Conservation (phyloP, 441 rosid species). For the Erodium moschatum region DNA sequence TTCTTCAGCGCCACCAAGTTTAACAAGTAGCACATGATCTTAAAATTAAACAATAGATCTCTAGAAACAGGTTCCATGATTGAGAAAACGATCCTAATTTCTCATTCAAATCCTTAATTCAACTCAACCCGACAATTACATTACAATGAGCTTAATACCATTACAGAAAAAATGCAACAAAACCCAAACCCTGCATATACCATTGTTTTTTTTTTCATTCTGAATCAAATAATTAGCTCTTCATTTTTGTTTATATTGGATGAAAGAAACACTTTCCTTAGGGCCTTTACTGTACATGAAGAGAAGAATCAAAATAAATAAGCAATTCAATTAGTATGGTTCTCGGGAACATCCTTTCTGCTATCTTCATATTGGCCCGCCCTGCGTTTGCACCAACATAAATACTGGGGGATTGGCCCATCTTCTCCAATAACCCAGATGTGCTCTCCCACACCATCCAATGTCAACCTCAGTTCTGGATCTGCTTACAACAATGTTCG, state of each 20-base stretch:
- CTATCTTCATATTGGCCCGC: slow-evolving; percentile 27
- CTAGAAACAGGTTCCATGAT: too few species aligned
- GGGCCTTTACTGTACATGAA: not conserved
- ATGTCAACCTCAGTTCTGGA: slow-evolving; percentile 58
- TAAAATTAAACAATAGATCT: too few species aligned
- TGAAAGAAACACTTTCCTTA: not conserved
- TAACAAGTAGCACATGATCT: too few species aligned
- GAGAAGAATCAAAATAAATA: not conserved
- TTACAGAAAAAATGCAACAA: not conserved
- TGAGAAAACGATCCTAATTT: too few species aligned
- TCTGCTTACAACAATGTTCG: slow-evolving; percentile 33
- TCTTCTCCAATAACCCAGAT: slow-evolving; percentile 66
- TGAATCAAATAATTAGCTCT: not conserved
- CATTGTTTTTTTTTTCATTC: not conserved
- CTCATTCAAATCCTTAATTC: too few species aligned
- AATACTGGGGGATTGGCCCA: slow-evolving; percentile 48
- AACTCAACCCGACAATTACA: not conserved
- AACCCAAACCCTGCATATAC: not conserved
- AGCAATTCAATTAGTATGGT: not conserved
- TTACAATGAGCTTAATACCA: not conserved
- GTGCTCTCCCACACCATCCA: slow-evolving; percentile 60
- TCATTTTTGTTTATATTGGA: not conserved
- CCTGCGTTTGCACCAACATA: slow-evolving; percentile 79
- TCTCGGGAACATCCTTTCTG: not conserved
- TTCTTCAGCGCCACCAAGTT: too few species aligned